Conservation (phyloP, 1,284 basidiomycete species). For the Fistulinella cinereoalba region DNA sequence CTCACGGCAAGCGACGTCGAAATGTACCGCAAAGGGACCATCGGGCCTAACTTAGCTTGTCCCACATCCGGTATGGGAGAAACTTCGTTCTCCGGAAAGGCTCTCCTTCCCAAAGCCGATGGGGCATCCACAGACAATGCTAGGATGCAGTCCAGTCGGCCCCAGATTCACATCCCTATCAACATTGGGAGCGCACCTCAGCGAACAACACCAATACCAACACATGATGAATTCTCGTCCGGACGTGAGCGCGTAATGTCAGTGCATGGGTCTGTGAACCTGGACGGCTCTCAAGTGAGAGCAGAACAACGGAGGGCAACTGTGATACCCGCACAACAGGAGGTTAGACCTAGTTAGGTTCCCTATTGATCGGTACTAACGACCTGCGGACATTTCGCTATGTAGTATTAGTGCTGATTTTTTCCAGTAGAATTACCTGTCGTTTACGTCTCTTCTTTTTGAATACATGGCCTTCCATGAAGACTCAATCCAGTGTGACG, state of each 20-base stretch:
- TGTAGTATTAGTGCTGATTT: slow-evolving; percentile 17
- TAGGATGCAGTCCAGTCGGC: not conserved
- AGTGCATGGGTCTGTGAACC: not conserved
- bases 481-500: slow-evolving; percentile 3
- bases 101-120: not conserved
- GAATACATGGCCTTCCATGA: not conserved
- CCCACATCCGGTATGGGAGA: not conserved
- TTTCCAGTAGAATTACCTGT: slow-evolving; percentile 1
- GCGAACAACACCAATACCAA: slow-evolving; percentile 36
- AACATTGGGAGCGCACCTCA: slow-evolving; percentile 42
- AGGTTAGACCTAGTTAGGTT: not conserved
- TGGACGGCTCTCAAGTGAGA: not conserved
- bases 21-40: slow-evolving; percentile 23
- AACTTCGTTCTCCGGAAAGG: slow-evolving; percentile 1
- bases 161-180: slow-evolving; percentile 27
- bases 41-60: slow-evolving; percentile 7
- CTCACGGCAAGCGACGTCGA: slow-evolving; percentile 27
- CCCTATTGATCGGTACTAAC: not conserved
- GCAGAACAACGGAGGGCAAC: not conserved
- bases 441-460: not conserved
- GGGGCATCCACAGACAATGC: slow-evolving; percentile 8
- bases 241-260: slow-evolving; percentile 30
- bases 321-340: not conserved
- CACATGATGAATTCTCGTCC: slow-evolving; percentile 20
- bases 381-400: slow-evolving; percentile 1